Conservation (phyloP, 192 early-diverging fungal species). For the Gryganskiella cystojenkinii region DNA sequence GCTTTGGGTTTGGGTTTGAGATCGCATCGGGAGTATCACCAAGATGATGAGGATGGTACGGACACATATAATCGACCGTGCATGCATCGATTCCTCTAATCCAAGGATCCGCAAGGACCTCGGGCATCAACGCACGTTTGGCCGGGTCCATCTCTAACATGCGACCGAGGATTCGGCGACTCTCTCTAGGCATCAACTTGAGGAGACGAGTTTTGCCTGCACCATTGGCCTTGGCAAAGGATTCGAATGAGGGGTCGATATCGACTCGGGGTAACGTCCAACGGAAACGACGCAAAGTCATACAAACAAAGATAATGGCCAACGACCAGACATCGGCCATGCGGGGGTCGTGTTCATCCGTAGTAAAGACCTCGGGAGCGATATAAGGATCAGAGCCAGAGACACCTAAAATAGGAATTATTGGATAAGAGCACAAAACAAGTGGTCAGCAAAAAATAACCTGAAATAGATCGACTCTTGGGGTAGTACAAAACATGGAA, state of each 20-base stretch:
- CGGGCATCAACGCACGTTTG: constrained; percentile 68
- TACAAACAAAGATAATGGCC: constrained; percentile 87
- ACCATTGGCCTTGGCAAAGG: constrained; percentile 51
- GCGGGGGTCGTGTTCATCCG: constrained; percentile 80
- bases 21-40: constrained; percentile 19
- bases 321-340: constrained; percentile 87
- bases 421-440: constrained; percentile 49
- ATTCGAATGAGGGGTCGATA: constrained; percentile 67
- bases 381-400: constrained; percentile 95
- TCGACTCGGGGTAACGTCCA: constrained; percentile 65
- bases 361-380: constrained; percentile 86
- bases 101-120: constrained; percentile 78
- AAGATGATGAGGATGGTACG: constrained; percentile 40
- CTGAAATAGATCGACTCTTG: neutral
- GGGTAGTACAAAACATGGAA: too few relatives aligned
- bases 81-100: constrained; percentile 70
- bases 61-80: constrained; percentile 8
- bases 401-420: constrained; percentile 67
- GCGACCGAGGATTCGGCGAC: constrained; percentile 62
- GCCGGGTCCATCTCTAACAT: constrained; percentile 70
- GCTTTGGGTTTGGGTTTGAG: constrained; percentile 32
- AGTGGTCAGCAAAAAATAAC: neutral
- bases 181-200: constrained; percentile 65
- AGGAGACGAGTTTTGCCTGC: constrained; percentile 43
- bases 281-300: constrained; percentile 72